Evolutionary conservation across 371 early-diverging fungal species (phyloP), one percentile per base, ranked within the genome.

Genomic region (Apophysomyces trapeziformis): DNA sequence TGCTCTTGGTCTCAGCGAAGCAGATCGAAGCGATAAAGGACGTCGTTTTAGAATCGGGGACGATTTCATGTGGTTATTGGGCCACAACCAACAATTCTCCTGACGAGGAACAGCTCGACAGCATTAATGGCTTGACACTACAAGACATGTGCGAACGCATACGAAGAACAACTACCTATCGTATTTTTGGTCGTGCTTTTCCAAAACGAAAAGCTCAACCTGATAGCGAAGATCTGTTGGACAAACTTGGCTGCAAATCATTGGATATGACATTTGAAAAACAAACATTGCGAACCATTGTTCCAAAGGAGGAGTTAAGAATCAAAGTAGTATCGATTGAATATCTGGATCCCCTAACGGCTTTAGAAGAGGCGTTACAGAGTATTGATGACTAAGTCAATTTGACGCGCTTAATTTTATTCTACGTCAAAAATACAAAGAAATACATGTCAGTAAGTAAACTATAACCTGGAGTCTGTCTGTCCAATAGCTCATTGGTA

Each of bases 1-100:
- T 81, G 6, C 35, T 81, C 43, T 61, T 57, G 14, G 46, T 80
- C 8, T 47, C 58, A 1, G 0, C 54, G 1, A 59, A 47, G 5
- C 72, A 67, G 41, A 26, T 57, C 0, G 63, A 67, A 18, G 58
- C 37, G 0, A 32, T 79, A 5, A 76, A 79, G 38, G 50, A 60
- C 0, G 16, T 47, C 1, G 67, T 64, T 0, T 38, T 59, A 12
- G 21, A 69, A 4, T 44, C 68, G 32, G 79, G 76, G 0, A 65
- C 47, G n/a, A 16, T 75, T 0, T 13, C 54, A 0, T 75, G 65
- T 44, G 26, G 44, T 0, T 16, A 47, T 26, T 46, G 67, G 58
- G 47, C 14, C 38, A 9, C 54, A 18, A 4, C 21, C 4, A 21
- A 50, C 21, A 21, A 1, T 7, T 50, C 9, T 35, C 35, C 39